Conservation (phyloP, 164 flowering plant species). For the Brasenia schreberi region DNA sequence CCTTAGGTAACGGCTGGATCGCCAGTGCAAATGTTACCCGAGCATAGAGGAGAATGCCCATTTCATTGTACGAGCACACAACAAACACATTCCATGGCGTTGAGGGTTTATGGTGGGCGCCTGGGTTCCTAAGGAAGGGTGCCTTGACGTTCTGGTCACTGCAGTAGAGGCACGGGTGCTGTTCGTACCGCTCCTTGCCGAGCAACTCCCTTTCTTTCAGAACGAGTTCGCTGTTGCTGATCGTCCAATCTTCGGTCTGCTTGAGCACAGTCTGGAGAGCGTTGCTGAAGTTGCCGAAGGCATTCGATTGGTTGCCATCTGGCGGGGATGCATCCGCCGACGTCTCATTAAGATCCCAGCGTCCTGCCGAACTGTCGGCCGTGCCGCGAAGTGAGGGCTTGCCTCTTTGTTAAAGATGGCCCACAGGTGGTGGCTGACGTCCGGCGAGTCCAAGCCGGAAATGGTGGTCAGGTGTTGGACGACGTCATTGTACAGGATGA, state of each 20-base stretch:
- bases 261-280: conserved; percentile 44
- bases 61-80: no score
- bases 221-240: conserved; percentile 45
- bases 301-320: conserved; percentile 16
- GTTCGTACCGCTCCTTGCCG: conserved; percentile 18
- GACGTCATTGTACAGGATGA: conserved; percentile 34
- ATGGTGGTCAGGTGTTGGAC: conserved; percentile 27
- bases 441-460: conserved; percentile 30
- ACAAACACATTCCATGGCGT: no score
- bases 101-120: not conserved
- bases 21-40: no score
- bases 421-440: conserved; percentile 33
- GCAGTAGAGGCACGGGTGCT: conserved; percentile 77
- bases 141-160: conserved; percentile 54
- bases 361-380: conserved; percentile 16
- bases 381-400: conserved; percentile 12
- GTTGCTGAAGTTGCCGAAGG: conserved; percentile 69
- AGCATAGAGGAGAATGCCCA: no score
- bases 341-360: conserved; percentile 56
- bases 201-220: conserved; percentile 32
- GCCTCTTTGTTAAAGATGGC: conserved; percentile 37
- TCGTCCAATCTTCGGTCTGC: conserved; percentile 8
- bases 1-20: no score
- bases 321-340: conserved; percentile 44
- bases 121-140: conserved; percentile 26